Conservation (phyloP, 148 eudicot species). For the Nepenthes mirabilis region DNA sequence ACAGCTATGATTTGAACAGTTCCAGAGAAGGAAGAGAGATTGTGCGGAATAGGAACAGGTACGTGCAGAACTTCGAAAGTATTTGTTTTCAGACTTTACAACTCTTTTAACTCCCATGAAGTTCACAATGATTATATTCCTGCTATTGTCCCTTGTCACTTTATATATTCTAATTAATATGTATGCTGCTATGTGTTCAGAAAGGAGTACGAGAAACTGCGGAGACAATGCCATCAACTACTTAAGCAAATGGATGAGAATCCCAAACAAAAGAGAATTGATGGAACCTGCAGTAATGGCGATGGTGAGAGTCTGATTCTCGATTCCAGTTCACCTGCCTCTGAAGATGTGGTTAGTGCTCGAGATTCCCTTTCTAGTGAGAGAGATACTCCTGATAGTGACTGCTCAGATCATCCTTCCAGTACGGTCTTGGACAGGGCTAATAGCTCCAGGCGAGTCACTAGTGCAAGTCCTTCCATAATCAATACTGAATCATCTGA, state of each 20-base stretch:
- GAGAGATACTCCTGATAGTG: constrained; percentile 31
- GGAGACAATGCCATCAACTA: constrained; percentile 60
- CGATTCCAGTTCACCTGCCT: constrained; percentile 47
- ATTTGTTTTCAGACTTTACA: constrained; percentile 3
- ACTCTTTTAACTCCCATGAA: neutral
- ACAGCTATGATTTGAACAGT: constrained; percentile 72
- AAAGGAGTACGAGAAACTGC: constrained; percentile 75
- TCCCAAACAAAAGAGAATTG: constrained; percentile 18
- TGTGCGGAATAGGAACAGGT: constrained; percentile 59
- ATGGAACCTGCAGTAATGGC: constrained; percentile 24
- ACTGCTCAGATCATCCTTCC: constrained; percentile 25
- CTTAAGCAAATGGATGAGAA: constrained; percentile 29
- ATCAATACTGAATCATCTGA: constrained; percentile 59
- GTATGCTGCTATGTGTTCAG: constrained; percentile 25
- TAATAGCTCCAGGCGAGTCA: constrained; percentile 29
- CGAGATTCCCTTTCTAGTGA: constrained; percentile 77
- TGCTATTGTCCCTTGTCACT: neutral
- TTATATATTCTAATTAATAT: neutral
- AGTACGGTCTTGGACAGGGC: constrained; percentile 28
- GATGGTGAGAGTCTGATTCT: constrained; percentile 19
- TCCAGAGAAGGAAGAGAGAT: constrained; percentile 70
- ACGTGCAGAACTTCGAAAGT: constrained; percentile 3
- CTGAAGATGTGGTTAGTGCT: constrained; percentile 75
- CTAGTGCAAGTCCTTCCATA: constrained; percentile 23
- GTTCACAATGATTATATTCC: too few relatives aligned